phyloP scores from a whole-genome alignment of 768 basidiomycete species.

The Pisolithus microcarpus region DNA sequence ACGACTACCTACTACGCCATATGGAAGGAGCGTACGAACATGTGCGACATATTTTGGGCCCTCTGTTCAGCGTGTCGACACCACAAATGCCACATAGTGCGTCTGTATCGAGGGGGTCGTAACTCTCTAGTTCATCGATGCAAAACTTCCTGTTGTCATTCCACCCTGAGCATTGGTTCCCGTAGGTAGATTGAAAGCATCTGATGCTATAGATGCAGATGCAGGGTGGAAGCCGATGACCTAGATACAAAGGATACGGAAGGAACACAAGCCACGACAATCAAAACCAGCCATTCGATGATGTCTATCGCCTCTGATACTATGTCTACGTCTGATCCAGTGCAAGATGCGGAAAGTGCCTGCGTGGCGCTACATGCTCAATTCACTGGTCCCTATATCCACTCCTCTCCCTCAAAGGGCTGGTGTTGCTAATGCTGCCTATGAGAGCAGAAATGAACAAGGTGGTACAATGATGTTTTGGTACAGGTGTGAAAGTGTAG shows the following conservation, averaged over 20 bases:
- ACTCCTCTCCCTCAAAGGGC: constrained; percentile 66
- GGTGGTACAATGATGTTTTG: constrained; percentile 1
- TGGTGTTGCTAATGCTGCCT: constrained; percentile 72
- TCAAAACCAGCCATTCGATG: constrained; percentile 17
- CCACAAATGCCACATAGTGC: constrained; percentile 43
- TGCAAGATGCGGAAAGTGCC: constrained; percentile 14
- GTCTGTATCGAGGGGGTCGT: constrained; percentile 10
- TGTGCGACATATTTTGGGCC: constrained; percentile 45
- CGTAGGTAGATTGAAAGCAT: constrained; percentile 49
- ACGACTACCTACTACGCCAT: constrained; percentile 31
- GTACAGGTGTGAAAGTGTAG: too few relatives aligned
- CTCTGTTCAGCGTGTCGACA: constrained; percentile 44
- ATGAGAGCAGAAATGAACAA: constrained; percentile 70
- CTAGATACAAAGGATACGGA: neutral
- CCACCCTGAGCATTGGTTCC: neutral
- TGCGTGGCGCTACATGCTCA: constrained; percentile 30
- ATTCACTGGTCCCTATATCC: constrained; percentile 63
- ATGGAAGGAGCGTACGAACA: constrained; percentile 56
- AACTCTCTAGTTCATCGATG: neutral
- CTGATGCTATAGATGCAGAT: constrained; percentile 35
- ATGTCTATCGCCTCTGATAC: neutral
- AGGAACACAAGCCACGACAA: constrained; percentile 3
- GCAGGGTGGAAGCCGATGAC: constrained; percentile 11
- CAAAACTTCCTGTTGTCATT: constrained; percentile 10
- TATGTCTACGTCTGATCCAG: constrained; percentile 7